These are phyloP conservation scores for Histomonas meleagridis DNA, from an alignment of 208 protist species.

Conservation along the genomic window DNA sequence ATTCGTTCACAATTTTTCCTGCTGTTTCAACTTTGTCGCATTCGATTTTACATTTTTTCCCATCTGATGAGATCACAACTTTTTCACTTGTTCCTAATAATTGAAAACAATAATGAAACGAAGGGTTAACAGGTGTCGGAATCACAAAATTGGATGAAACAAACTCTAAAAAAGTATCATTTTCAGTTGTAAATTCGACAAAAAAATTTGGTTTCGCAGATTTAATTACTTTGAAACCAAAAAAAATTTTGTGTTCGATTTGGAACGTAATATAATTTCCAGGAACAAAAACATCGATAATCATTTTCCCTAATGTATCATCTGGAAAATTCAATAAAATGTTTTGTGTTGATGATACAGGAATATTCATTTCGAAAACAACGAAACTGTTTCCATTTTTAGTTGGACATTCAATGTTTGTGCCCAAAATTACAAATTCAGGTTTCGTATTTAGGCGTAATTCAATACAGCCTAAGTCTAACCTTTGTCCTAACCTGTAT, in stretches of 20 bases:
- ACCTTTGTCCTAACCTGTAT: not conserved
- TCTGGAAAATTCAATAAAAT: not conserved
- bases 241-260: not conserved
- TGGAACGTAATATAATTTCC: not conserved
- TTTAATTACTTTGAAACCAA: not conserved
- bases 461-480: not conserved
- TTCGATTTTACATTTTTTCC: not conserved
- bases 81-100: not conserved
- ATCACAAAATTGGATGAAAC: not conserved
- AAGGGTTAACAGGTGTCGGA: no score
- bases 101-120: not conserved
- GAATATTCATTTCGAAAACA: slow-evolving; percentile 22
- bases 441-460: not conserved
- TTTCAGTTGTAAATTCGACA: not conserved
- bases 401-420: not conserved
- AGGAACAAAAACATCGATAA: not conserved
- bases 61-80: not conserved
- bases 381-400: not conserved
- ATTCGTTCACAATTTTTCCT: not conserved
- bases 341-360: not conserved
- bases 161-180: not conserved
- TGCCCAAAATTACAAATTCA: not conserved
- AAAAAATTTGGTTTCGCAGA: not conserved
- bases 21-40: not conserved
- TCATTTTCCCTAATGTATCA: not conserved